These are phyloP conservation scores for Plasmopara viticola DNA, from an alignment of 352 stramenopile species.

Conservation along the genomic window DNA sequence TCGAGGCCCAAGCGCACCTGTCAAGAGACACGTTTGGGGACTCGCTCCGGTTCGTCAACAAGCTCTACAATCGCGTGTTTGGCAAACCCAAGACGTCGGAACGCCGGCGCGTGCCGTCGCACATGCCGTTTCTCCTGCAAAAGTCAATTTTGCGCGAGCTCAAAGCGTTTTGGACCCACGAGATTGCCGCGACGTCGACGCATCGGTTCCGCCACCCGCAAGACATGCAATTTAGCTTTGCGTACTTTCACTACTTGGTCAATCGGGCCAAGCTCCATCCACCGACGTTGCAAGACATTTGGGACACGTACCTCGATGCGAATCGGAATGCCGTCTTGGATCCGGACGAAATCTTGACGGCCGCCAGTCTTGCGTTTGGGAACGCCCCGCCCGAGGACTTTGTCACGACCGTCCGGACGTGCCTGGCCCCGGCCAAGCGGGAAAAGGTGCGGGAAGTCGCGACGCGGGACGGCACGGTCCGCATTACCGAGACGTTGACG, in stretches of 20 bases:
- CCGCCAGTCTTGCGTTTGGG: constrained; percentile 74
- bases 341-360: constrained; percentile 87
- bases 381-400: constrained; percentile 66
- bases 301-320: constrained; percentile 83
- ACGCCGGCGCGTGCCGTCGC: constrained; percentile 84
- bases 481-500: constrained; percentile 66
- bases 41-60: constrained; percentile 89
- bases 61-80: constrained; percentile 87
- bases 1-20: constrained; percentile 41
- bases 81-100: constrained; percentile 44
- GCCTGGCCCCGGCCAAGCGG: constrained; percentile 59
- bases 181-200: constrained; percentile 69
- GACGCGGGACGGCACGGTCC: constrained; percentile 46
- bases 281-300: constrained; percentile 76
- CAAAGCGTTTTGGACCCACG: constrained; percentile 67
- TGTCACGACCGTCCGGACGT: constrained; percentile 59
- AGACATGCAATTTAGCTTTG: constrained; percentile 95
- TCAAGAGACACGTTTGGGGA: constrained; percentile 90
- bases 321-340: constrained; percentile 88
- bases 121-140: constrained; percentile 94
- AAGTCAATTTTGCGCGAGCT: constrained; percentile 85
- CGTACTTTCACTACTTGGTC: constrained; percentile 93
- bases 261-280: constrained; percentile 79
- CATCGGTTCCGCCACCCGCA: constrained; percentile 88
- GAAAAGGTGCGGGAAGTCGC: constrained; percentile 65